Base-by-base conservation (phyloP, 106 monocot species). In the Apostasia shenzhenica region DNA sequence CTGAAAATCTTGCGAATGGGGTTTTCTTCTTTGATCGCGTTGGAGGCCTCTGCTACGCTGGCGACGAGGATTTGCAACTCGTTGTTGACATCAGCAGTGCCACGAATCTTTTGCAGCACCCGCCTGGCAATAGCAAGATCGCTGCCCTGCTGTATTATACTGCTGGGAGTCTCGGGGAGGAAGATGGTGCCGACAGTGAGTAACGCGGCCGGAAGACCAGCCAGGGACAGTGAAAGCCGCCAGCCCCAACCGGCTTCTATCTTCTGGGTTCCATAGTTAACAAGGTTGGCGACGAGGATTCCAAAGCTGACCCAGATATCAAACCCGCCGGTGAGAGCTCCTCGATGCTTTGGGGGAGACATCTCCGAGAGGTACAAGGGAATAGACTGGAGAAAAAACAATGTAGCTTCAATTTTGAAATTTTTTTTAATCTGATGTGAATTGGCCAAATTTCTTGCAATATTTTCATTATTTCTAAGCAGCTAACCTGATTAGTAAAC, bases 51-150 rank as follows among this genome's bases (percentile, higher is more conserved):
- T 8, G 65, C 3, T 8, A 12, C n/a, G 6, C 48, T 6, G 3
- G 14, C 45, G 53, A 76, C 58, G 8, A 87, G 40, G 43, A 78
- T 75, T 3, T 81, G 26, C 1, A 87, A 14, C 71, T 87, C 87
- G 14, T 72, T 62, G 13, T 55, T 55, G 8, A 87, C 80, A 4
- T 87, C 70, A 10, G 52, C 46, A 10, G 70, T 61, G 55, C 87
- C 87, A 9, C 87, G 73, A 40, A 87, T 78, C 66, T 70, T 83
- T 44, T 75, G 67, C 1, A 86, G 82, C 8, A 86, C 26, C 6
- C 52, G 12, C 1, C 13, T 69, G 4, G 74, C 83, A 1, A 64
- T 67, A 5, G 64, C 8, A 14, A 68, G n/a, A 45, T 80, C 80
- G 1, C 48, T n/a, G 42, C 80, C 69, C 5, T 67, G 76, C 48